A percentile compares a stretch with the other conserved stretches of the same genome.
phyloP scores from a whole-genome alignment of 2,329 filamentous ascomycete species.

The Magnaporthiopsis rhizophila region DNA sequence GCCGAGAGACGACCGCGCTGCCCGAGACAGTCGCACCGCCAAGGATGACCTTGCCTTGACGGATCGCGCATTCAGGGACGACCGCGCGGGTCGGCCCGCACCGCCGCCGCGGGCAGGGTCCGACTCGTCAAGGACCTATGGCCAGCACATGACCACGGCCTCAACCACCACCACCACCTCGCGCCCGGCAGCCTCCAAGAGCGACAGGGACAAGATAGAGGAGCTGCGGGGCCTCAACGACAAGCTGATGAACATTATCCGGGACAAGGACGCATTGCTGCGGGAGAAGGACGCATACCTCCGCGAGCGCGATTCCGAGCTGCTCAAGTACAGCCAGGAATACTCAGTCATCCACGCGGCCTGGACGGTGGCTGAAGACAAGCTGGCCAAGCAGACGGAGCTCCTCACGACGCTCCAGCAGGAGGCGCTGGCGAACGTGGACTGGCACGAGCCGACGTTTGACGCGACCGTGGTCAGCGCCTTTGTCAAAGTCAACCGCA shows the following conservation, averaged over 20 bases:
- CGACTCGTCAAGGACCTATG: neutral
- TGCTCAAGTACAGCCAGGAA: neutral
- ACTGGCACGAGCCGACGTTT: constrained; percentile 1
- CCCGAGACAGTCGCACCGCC: neutral
- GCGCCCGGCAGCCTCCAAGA: no score
- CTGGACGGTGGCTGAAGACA: neutral
- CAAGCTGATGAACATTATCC: no score
- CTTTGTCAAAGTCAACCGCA: constrained; percentile 1
- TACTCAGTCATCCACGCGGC: neutral
- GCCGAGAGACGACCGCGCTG: neutral
- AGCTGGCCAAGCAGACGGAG: neutral
- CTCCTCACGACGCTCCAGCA: neutral
- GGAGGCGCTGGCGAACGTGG: neutral
- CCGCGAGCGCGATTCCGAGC: neutral
- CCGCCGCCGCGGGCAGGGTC: no score
- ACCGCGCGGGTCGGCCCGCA: neutral
- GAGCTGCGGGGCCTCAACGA: neutral
- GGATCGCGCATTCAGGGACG: neutral
- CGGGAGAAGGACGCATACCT: no score
- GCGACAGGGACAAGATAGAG: neutral
- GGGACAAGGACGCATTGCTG: no score
- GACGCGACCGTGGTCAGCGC: neutral
- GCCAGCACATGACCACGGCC: neutral
- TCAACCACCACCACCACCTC: neutral
- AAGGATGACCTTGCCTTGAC: neutral